Evolutionary conservation across 176 grass and related monocot genomes (phyloP), one percentile per base, ranked within the genome.

Genomic region (Juncus effusus): DNA sequence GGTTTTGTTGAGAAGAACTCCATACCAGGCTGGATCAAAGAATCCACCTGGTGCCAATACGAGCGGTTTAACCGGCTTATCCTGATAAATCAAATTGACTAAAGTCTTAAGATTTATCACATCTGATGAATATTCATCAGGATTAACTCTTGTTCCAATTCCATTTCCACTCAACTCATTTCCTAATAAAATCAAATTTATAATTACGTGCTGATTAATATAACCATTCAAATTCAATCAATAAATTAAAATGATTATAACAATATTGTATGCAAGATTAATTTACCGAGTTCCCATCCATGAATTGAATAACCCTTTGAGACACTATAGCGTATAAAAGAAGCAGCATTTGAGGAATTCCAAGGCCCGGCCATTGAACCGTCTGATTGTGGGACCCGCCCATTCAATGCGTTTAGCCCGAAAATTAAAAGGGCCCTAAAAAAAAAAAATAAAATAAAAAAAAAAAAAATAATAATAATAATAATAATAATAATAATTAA

Each of bases 241-340:
- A 5, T 54, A 15, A 0, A 40, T 40, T 0, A 10, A 51, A 62
- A 1, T n/a, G 5, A 40, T 36, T 35, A 47, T 40, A 14, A 47
- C 36, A 47, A 47, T 1, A 6, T 47, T 9, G 4, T 47, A 47
- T 47, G 9, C 37, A 58, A 6, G 41, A 38, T 37, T 55, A 49
- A 61, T 68, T 47, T 78, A 95, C 90, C 90, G n/a, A 95, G 82
- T 67, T 95, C 90, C 90, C 85, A 95, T 19, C 90, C 90, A 89
- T 83, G 64, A 51, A 95, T 83, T 9, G 64, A 60, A 19, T 95
- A 95, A 62, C 85, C 82, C 65, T 83, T 95, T 9, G 63, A 61
- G 54, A 86, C 85, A 0, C 85, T 89, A 56, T 86, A 86, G 3
- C n/a, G 54, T 57, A 95, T 86, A 42, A 95, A 77, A 40, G 82